phyloP scores from a whole-genome alignment of 2,329 filamentous ascomycete species.

The Aurifilum marmelostoma region DNA sequence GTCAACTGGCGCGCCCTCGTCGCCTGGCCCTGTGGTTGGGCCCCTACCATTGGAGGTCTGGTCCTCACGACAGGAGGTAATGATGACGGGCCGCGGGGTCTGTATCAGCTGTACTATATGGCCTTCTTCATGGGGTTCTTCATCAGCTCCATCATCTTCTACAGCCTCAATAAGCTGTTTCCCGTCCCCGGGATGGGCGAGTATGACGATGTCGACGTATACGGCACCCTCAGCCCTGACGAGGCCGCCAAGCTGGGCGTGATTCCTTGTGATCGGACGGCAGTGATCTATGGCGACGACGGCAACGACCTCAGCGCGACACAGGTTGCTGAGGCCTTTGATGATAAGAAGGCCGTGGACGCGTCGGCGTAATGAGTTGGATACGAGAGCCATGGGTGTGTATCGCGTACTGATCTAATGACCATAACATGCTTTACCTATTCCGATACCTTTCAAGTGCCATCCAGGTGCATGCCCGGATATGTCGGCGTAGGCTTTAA shows the following conservation, averaged over 20 bases:
- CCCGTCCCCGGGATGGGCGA: slow-evolving; percentile 45
- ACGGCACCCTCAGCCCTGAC: slow-evolving; percentile 47
- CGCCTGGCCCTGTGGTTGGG: slow-evolving; percentile 49
- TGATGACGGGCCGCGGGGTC: slow-evolving; percentile 37
- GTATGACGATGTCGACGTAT: slow-evolving; percentile 48
- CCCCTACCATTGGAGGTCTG: slow-evolving; percentile 46
- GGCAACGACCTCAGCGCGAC: slow-evolving; percentile 9
- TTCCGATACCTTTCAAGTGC: neutral
- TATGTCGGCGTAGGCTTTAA: neutral
- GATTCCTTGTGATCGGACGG: slow-evolving; percentile 9
- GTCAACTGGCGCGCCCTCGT: slow-evolving; percentile 48
- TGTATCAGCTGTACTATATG: slow-evolving; percentile 51
- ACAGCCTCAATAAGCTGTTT: slow-evolving; percentile 43
- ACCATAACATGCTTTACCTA: neutral
- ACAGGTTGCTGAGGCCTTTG: slow-evolving; percentile 22
- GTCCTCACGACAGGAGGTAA: slow-evolving; percentile 40
- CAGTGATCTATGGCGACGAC: slow-evolving; percentile 13
- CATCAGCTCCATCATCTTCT: slow-evolving; percentile 37
- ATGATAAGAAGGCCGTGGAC: slow-evolving; percentile 15
- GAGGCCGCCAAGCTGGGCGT: slow-evolving; percentile 42
- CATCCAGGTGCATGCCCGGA: neutral
- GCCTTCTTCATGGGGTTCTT: slow-evolving; percentile 51
- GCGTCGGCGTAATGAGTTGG: neutral
- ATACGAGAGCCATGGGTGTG: no score
- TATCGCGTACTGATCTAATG: neutral